Evolutionary conservation across 2,329 filamentous ascomycete genomes (phyloP), one percentile per base, ranked within the genome.

Genomic region (Cladosporium sp.): DNA sequence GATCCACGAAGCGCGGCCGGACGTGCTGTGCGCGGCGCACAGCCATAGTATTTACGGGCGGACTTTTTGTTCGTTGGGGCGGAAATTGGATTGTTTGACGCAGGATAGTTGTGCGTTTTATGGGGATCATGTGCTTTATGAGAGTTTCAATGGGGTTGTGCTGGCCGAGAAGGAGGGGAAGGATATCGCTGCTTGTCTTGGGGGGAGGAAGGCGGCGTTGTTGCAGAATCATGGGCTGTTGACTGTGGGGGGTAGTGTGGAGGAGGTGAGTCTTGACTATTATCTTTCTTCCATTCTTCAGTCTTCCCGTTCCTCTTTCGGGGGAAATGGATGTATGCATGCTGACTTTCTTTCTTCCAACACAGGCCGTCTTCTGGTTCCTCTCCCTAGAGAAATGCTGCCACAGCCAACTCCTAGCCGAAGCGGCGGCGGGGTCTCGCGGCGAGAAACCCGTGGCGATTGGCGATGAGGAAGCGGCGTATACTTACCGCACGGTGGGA

Each of bases 381-480:
- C 57, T 71, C 12, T 64, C 60, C 9, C 45, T 73, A 42, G 70
- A 73, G 50, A 66, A 69, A 51, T 67, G 64, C 45, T 72, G 70
- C 53, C 67, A 72, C 29, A 58, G 60, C 7, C 70, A 72, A 54
- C 57, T 73, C 33, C 63, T 82, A 45, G 79, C 78, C 1, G 79
- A 82, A 60, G 79, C 78, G 1, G 80, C 79, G 0, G 80, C 80
- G 0, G 78, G 66, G 0, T 84, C 84, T 0, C 72, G 80, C 2
- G 85, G 85, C 1, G 76, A 77, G 1, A 68, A 76, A 62, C 86
- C 84, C 0, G 70, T 86, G 25, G 83, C 84, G 66, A 84, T 90
- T 58, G 72, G 76, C 7, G 78, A 85, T 1, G 79, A 82, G 45
- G 85, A 90, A 63, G 85, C 86, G 1, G 70, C 64, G 13, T 86